phyloP scores from a whole-genome alignment of 2,329 filamentous ascomycete genomes.

The Aspergillus ochraceoroseus region DNA sequence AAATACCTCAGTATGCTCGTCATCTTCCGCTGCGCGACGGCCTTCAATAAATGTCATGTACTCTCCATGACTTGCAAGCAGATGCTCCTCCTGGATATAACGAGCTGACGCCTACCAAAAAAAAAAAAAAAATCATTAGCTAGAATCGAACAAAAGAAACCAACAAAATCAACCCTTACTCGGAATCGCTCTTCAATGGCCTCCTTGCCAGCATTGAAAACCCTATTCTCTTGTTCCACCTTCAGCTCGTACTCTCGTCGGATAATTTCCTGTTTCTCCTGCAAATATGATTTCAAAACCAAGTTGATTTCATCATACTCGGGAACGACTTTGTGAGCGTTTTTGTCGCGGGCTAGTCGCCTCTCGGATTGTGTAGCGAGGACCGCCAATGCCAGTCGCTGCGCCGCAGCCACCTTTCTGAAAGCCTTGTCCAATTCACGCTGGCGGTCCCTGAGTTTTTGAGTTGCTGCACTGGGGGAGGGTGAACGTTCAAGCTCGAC shows the following conservation, averaged over 20 bases:
- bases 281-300: conserved; percentile 29
- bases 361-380: conserved; percentile 39
- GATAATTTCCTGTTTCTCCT: conserved; percentile 28
- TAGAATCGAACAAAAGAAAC: not conserved
- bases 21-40: conserved; percentile 39
- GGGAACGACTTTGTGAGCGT: conserved; percentile 38
- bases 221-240: conserved; percentile 28
- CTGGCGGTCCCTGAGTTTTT: conserved; percentile 41
- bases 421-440: conserved; percentile 42
- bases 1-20: conserved; percentile 40
- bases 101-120: conserved; percentile 23
- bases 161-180: too few relatives aligned
- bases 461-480: conserved; percentile 35
- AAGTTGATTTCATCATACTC: conserved; percentile 38
- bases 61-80: conserved; percentile 38
- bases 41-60: conserved; percentile 40
- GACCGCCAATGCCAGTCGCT: conserved; percentile 39
- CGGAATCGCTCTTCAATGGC: conserved; percentile 32
- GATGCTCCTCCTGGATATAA: conserved; percentile 37
- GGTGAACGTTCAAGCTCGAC: conserved; percentile 32
- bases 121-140: conserved; percentile 1
- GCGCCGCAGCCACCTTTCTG: conserved; percentile 40
- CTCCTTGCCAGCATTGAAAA: conserved; percentile 31
- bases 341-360: conserved; percentile 39
- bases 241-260: conserved; percentile 34